Conservation (phyloP, 495 filamentous ascomycete species). For the Penicillium cinerascens region DNA sequence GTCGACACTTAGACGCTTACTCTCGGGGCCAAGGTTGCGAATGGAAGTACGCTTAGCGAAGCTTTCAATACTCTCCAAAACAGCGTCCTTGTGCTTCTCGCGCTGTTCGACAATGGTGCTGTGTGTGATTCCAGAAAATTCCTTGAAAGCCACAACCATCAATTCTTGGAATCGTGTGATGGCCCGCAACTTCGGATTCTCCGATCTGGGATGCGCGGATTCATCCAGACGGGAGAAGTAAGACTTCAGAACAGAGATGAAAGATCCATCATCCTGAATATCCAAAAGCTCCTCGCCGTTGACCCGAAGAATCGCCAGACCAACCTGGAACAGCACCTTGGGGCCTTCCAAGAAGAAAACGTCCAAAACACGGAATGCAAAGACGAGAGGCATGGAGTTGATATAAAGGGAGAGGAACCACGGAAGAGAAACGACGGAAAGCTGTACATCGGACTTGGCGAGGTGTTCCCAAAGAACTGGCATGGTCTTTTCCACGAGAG, state of each 20-base stretch:
- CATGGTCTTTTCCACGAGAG: slow-evolving; percentile 96
- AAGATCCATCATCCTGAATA: slow-evolving; percentile 90
- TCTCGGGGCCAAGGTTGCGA: slow-evolving; percentile 90
- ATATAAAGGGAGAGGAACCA: slow-evolving; percentile 99
- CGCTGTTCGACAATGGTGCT: slow-evolving; percentile 85
- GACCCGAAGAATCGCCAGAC: slow-evolving; percentile 91
- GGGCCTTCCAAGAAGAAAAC: slow-evolving; percentile 98
- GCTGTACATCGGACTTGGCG: slow-evolving; percentile 88
- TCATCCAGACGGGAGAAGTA: slow-evolving; percentile 94
- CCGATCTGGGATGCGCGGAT: slow-evolving; percentile 90
- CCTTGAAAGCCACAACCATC: slow-evolving; percentile 98
- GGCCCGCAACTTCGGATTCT: slow-evolving; percentile 86
- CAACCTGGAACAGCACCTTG: slow-evolving; percentile 95
- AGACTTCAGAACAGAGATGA: slow-evolving; percentile 91
- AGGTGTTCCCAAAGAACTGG: slow-evolving; percentile 97
- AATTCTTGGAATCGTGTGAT: slow-evolving; percentile 96
- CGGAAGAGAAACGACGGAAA: slow-evolving; percentile 96
- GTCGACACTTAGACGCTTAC: slow-evolving; percentile 78
- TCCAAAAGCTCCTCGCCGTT: slow-evolving; percentile 98
- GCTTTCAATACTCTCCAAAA: slow-evolving; percentile 90
- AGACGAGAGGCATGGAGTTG: slow-evolving; percentile 97
- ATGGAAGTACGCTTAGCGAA: slow-evolving; percentile 97
- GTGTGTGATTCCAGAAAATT: slow-evolving; percentile 94
- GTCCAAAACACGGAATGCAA: slow-evolving; percentile 92
- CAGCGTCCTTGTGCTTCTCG: slow-evolving; percentile 84